These are phyloP conservation scores for Spongispora temasekensis DNA, from an alignment of 1,284 basidiomycete species.

Conservation along the genomic window DNA sequence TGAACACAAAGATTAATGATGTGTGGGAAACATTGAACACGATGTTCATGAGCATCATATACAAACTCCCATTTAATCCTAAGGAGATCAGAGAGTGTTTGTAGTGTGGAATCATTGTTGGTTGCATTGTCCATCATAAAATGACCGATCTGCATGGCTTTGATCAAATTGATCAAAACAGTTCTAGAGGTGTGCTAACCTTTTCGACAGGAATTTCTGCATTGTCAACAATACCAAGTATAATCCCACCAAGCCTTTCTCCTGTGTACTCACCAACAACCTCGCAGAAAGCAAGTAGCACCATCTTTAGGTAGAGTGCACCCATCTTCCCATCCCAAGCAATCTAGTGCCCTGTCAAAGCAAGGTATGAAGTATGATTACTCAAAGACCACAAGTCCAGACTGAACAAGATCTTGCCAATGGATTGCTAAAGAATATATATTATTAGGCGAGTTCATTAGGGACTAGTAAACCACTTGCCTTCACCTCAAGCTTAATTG, in stretches of 20 bases:
- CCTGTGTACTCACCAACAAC: background rate
- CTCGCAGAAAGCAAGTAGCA: background rate
- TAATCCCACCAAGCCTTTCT: background rate
- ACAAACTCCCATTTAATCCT: background rate
- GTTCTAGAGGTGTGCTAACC: background rate
- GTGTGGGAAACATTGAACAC: background rate
- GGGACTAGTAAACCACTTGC: background rate
- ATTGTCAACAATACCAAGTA: background rate
- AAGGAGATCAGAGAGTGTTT: background rate
- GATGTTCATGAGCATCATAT: background rate
- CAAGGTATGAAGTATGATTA: background rate
- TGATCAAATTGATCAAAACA: background rate
- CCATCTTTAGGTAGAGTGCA: background rate
- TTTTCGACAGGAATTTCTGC: background rate
- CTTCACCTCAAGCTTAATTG: background rate
- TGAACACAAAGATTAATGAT: background rate
- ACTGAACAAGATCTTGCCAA: background rate
- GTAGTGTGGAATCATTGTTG: background rate
- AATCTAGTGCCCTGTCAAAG: background rate
- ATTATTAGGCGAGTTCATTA: background rate
- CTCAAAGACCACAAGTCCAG: background rate
- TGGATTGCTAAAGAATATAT: background rate
- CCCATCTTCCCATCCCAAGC: background rate
- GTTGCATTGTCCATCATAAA: no score
- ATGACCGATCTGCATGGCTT: background rate